These are phyloP conservation scores for Picochlorum sp. DNA, from an alignment of 139 green algal species.

Conservation along the genomic window DNA sequence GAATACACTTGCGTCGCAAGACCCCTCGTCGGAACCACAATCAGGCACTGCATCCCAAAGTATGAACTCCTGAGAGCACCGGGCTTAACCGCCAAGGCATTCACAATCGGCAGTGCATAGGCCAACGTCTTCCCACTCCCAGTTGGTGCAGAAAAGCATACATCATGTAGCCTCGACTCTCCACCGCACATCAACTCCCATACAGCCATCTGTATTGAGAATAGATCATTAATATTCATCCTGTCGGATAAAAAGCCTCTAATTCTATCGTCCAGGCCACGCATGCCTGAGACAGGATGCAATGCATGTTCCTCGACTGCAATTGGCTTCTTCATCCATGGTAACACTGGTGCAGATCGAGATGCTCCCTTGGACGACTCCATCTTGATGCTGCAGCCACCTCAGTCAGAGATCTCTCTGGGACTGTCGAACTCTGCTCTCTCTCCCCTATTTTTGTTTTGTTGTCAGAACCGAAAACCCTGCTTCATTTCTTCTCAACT, in stretches of 20 bases:
- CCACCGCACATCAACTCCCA: constrained; percentile 65
- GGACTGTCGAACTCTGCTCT: too few species aligned
- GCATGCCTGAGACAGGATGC: constrained; percentile 37
- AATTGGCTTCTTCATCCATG: constrained; percentile 79
- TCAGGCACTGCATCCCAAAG: constrained; percentile 43
- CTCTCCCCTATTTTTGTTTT: too few species aligned
- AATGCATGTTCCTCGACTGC: constrained; percentile 37
- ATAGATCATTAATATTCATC: constrained; percentile 50
- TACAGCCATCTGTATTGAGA: constrained; percentile 69
- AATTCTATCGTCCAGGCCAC: constrained; percentile 43
- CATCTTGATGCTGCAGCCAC: too few species aligned
- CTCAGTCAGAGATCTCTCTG: too few species aligned
- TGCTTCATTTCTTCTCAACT: too few species aligned
- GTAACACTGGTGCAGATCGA: constrained; percentile 40
- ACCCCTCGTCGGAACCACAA: constrained; percentile 74
- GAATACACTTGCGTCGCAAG: constrained; percentile 69
- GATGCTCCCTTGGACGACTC: too few species aligned
- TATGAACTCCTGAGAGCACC: not conserved
- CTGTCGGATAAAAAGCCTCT: constrained; percentile 18
- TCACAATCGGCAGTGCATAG: constrained; percentile 71
- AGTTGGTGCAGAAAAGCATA: constrained; percentile 80
- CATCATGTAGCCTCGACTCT: constrained; percentile 53
- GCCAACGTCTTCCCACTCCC: constrained; percentile 86
- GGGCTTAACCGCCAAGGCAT: constrained; percentile 32
- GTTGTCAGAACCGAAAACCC: too few species aligned